Evolutionary conservation across 2,329 filamentous ascomycete species (phyloP).

Genomic region (Microsporum ferrugineum): DNA sequence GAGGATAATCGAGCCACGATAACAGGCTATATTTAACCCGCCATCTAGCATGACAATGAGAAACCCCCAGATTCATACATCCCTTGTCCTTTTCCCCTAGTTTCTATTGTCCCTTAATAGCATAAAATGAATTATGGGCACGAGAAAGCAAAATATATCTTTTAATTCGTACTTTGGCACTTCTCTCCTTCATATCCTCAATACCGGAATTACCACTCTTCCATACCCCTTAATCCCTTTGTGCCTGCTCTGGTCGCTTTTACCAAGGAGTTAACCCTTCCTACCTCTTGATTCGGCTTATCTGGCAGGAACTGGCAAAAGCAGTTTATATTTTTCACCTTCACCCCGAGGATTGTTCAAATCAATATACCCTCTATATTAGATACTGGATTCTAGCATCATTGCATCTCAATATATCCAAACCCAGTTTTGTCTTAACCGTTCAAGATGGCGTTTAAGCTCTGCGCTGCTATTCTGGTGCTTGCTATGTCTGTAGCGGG

Average conservation of each 20-base stretch:
- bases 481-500: constrained; percentile 5
- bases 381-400: not conserved
- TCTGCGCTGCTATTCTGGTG: constrained; percentile 4
- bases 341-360: not conserved
- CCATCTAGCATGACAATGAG: not conserved
- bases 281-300: not conserved
- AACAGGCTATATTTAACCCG: not conserved
- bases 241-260: not conserved
- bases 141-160: not conserved
- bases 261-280: not conserved
- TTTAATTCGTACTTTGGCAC: not conserved
- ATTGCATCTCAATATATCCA: not conserved
- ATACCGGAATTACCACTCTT: no score
- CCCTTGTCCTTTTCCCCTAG: not conserved
- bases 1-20: not conserved
- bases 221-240: not conserved
- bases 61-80: not conserved
- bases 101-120: not conserved
- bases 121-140: not conserved
- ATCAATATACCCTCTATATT: not conserved
- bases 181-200: no score
- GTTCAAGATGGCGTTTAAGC: not conserved
- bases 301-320: not conserved
- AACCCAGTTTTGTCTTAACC: not conserved
- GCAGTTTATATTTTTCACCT: no score